Base-by-base conservation (phyloP, 495 filamentous ascomycete species). In the Astrothelium subdiscretum region DNA sequence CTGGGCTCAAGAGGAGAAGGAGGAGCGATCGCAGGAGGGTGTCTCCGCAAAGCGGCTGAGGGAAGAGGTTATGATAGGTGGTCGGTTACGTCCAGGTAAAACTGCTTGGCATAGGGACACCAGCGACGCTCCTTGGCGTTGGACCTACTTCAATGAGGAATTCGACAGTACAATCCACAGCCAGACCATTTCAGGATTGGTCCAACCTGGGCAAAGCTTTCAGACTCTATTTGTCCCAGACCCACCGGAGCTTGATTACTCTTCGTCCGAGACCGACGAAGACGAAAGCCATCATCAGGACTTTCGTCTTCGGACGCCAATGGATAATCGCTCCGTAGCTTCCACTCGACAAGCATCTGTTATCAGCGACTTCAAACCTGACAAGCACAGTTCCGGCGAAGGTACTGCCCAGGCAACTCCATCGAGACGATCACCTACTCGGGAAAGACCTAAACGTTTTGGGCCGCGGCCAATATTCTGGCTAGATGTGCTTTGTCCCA, bases 61-160 rank as follows among this genome's bases (percentile, higher is more conserved):
- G 26, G 94, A 98, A 67, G 95, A 95, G 8, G 84, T 96, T 71
- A 82, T 97, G 59, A 84, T 98, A 59, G 90, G 88, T 57, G 94
- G 94, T 8, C 82, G 94, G 60, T 71, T 97, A 58, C 84, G 94
- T 10, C 91, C 94, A 8, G 85, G 90, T 63, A 89, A 87, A 67
- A 73, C 75, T 59, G 77, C 79, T 4, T 98, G 94, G 94, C 90
- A 92, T 71, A 81, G 85, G 27, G 85, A 88, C 62, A 89, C 94
- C 66, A 91, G 96, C 40, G 95, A 96, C 59, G 85, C 85, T 0
- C 94, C 94, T 0, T 98, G 95, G 70, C 83, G 94, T 48, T 97
- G 95, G 71, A 98, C 94, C 1, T 98, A 98, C 69, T 98, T 98
- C 79, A 97, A 96, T 71, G 94, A 97, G 68, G 90, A 96, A 65